Evolutionary conservation across 176 grass and related monocot species (phyloP), one percentile per base, ranked within the genome.

Genomic region (Paspalum vaginatum): DNA sequence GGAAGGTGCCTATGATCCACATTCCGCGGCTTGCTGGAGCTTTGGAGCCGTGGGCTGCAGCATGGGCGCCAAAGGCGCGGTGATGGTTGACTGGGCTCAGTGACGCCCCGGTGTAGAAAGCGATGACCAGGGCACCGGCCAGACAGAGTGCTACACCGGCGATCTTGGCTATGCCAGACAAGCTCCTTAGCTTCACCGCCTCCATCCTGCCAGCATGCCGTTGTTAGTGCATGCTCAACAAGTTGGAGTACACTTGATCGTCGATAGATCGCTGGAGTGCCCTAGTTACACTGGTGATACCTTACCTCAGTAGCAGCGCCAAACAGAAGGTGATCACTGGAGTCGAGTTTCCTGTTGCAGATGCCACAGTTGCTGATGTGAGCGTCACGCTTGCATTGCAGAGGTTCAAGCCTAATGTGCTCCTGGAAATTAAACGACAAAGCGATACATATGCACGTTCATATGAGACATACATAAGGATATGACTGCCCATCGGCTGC

Each of bases 271-370:
- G n/a, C n/a, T n/a, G n/a, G n/a, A n/a, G n/a, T n/a, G n/a, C n/a
- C n/a, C n/a, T n/a, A n/a, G n/a, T n/a, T n/a, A n/a, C n/a, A n/a
- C n/a, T n/a, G n/a, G n/a, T n/a, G n/a, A n/a, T n/a, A 32, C 32
- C 32, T 32, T 57, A 92, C 90, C 90, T 79, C 56, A 92, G 14
- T 9, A 92, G 79, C 39, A 92, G 26, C 2, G 86, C 86, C 44
- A 92, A 65, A 18, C 81, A 83, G 85, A 88, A 92, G 52, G 90
- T 88, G 24, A 83, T 75, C 46, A 88, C 86, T 11, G 90, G 90
- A 2, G 82, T 82, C 1, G 82, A 71, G 71, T 88, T 88, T 39
- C 72, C 38, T 13, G 78, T 51, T 48, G 86, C 90, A 2, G 82
- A 85, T 18, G 67, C 81, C 53, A 92, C 86, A 25, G 90, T 88